Evolutionary conservation across 2,329 filamentous ascomycete genomes (phyloP), one percentile per base, ranked within the genome.

Genomic region (Paracoccidioides brasiliensis): DNA sequence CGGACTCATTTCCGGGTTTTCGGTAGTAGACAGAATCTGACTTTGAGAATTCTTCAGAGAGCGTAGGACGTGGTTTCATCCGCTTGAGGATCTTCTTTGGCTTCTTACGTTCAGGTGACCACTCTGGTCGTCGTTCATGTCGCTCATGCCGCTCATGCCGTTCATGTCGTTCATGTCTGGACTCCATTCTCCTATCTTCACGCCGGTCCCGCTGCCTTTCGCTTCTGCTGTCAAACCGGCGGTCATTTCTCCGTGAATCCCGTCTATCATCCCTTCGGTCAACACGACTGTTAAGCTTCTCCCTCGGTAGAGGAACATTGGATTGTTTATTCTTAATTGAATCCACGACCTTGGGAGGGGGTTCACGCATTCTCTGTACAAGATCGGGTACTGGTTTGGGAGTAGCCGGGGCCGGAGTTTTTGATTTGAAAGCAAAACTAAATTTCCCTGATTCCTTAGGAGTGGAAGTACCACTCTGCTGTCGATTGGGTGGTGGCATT

Each of bases 1-100:
- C 91, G 0, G 91, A 97, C 68, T 95, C 91, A 63, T 97, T 95
- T n/a, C 91, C 91, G 1, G 90, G 90, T 67, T 96, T 97, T 60
- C 91, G 80, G 72, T 86, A 95, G 70, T 94, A 97, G 3, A 97
- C 90, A 0, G 90, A 96, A 48, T 91, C 86, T 0, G 90, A 95
- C 5, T 78, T 75, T 9, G 83, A 81, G 63, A 91, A 81, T 37
- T 95, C 88, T 30, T 82, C 74, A 0, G 84, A 74, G 1, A 97
- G 73, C 4, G 76, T 80, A 2, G 88, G 89, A 53, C 84, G 82
- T 49, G 82, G 76, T 66, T 90, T 93, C 10, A 82, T 73, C 35
- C 85, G 81, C 67, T 79, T 87, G 69, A 86, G 78, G 3, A 82
- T 82, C 66, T 80, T 85, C 40, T 55, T 86, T 75, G 62, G 80